phyloP scores from a whole-genome alignment of 768 basidiomycete genomes.

The Rhodotorula paludigena region DNA sequence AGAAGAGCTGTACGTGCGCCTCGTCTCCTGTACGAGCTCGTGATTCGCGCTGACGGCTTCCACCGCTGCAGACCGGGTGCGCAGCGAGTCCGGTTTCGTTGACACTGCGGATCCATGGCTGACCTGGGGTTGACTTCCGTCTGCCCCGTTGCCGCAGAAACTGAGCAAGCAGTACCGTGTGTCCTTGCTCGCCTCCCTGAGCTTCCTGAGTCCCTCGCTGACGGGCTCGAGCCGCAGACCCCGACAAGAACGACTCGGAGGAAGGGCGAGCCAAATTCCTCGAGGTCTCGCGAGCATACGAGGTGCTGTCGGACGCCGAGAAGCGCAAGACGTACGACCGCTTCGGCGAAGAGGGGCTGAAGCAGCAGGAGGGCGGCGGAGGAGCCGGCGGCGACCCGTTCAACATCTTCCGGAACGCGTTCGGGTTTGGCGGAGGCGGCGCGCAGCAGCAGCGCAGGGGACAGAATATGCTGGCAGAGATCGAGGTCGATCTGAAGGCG shows the following conservation, averaged over 20 bases:
- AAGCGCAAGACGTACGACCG: constrained; percentile 91
- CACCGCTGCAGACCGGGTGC: constrained; percentile 10
- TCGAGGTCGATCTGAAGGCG: constrained; percentile 42
- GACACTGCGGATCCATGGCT: background rate
- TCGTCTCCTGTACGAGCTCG: background rate
- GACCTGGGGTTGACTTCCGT: too few relatives aligned
- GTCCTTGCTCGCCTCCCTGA: constrained; percentile 39
- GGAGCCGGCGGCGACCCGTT: constrained; percentile 70
- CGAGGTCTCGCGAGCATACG: constrained; percentile 67
- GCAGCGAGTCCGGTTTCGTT: background rate
- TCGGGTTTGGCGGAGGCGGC: constrained; percentile 46
- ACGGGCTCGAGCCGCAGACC: constrained; percentile 50
- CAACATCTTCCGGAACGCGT: constrained; percentile 89
- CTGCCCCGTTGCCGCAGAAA: constrained; percentile 7
- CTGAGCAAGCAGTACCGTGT: constrained; percentile 34
- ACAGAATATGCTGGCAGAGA: constrained; percentile 48
- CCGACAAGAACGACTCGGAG: constrained; percentile 85
- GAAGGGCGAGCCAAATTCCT: constrained; percentile 77
- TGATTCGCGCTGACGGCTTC: too few relatives aligned
- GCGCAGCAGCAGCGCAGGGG: constrained; percentile 46
- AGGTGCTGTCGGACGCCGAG: constrained; percentile 83
- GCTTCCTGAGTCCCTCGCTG: constrained; percentile 60
- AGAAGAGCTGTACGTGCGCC: constrained; percentile 20
- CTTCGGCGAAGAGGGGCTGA: constrained; percentile 90
- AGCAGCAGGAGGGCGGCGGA: constrained; percentile 63